Evolutionary conservation across 208 protist species (phyloP).

Genomic region (Vickermania spadyakhi): DNA sequence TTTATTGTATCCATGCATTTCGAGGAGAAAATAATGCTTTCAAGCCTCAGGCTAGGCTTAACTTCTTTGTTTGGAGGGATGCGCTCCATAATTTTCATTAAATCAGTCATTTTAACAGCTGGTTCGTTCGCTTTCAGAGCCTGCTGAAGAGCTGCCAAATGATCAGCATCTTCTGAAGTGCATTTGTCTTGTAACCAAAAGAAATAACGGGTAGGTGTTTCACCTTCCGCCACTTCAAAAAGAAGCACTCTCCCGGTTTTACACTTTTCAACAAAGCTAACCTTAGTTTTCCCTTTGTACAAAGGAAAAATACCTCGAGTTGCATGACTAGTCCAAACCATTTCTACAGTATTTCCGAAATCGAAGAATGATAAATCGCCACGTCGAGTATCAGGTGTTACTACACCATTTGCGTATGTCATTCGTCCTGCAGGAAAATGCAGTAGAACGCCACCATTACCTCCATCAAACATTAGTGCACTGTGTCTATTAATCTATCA

Average conservation of each 20-base stretch:
- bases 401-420: conserved; percentile 46
- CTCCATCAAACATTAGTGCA: conserved; percentile 1
- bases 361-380: conserved; percentile 44
- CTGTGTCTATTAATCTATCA: conserved; percentile 4
- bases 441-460: conserved; percentile 11
- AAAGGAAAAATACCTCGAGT: conserved; percentile 12
- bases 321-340: conserved; percentile 27
- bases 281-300: conserved; percentile 12
- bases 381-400: conserved; percentile 34
- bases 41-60: conserved; percentile 13
- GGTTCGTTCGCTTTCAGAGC: conserved; percentile 17
- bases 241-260: conserved; percentile 64
- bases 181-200: conserved; percentile 85
- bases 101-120: conserved; percentile 31
- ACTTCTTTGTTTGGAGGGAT: conserved; percentile 25
- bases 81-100: conserved; percentile 42
- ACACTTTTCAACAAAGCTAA: conserved; percentile 49
- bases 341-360: conserved; percentile 21
- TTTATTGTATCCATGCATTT: conserved; percentile 40
- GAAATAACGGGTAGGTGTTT: conserved; percentile 28
- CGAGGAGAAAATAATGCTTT: conserved; percentile 33
- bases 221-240: conserved; percentile 26
- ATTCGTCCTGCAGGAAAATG: conserved; percentile 69
- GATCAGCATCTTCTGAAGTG: conserved; percentile 40
- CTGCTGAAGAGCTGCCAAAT: conserved; percentile 33